Evolutionary conservation across 257 asterid genomes (phyloP), one percentile per base, ranked within the genome.

Genomic region (Gynochthodes officinalis): DNA sequence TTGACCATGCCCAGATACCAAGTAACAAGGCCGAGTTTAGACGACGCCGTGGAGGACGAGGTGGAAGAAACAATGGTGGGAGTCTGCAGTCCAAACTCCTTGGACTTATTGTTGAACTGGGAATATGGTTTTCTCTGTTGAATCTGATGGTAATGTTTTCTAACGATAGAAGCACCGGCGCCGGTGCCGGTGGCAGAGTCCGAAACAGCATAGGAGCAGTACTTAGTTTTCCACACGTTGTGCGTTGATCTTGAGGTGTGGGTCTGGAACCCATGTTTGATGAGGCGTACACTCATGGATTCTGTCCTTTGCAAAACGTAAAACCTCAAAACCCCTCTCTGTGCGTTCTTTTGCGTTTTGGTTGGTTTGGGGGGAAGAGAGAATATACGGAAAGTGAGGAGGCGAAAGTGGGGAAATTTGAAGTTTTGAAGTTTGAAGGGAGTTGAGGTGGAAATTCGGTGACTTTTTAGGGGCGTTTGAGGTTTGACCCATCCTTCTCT

Each of bases 1-100:
- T 85, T 76, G 67, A 95, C 75, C 86, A 78, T 63, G 67, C 78
- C 73, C 86, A 95, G 53, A 76, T 92, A 90, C 99, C 99, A 90
- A 4, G 78, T 39, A 9, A 90, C 82, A 49, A 91, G 39, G 59
- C 89, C 86, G 73, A 75, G 28, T 65, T 82, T 84, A 7, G 77
- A 72, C 72, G 84, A 50, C 53, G 83, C 72, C 37, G 83, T 39
- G 3, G 86, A 64, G 44, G 77, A 75, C 69, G 68, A 68, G 11
- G 73, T 18, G 21, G 79, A 58, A 60, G 78, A 73, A 25, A 69
- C 63, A n/a, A 73, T 42, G 65, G 57, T 67, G 21, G 85, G 78
- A 39, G 78, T 18, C 6, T 79, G 64, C 43, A 75, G 49, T 16
- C 80, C 79, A 19, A 64, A 1, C 11, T 67, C 75, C 28, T 82